These are phyloP conservation scores for Pichia sp. DNA, from an alignment of 1,139 yeast species.

Conservation along the genomic window DNA sequence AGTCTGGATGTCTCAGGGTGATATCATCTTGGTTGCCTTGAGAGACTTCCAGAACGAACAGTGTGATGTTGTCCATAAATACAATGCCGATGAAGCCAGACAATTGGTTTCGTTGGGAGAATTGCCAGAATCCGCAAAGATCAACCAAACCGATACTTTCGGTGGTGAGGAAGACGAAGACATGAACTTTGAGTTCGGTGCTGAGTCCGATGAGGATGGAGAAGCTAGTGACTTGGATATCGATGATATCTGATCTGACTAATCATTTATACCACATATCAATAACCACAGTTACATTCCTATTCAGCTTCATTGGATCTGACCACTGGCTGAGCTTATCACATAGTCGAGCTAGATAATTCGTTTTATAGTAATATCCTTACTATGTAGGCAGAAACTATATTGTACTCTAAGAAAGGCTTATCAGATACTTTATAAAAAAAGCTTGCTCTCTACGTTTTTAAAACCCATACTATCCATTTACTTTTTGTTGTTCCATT, in stretches of 20 bases:
- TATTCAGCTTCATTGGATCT: neutral
- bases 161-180: conserved; percentile 97
- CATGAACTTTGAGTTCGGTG: conserved; percentile 97
- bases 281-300: neutral
- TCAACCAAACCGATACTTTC: conserved; percentile 95
- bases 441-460: neutral
- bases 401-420: neutral
- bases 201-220: conserved; percentile 78
- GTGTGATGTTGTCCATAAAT: conserved; percentile 96
- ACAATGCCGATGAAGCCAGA: conserved; percentile 97
- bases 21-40: conserved; percentile 86
- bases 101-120: conserved; percentile 94
- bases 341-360: neutral
- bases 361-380: neutral
- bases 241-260: conserved; percentile 60
- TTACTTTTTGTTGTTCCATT: neutral
- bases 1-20: conserved; percentile 99
- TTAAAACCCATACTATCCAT: neutral
- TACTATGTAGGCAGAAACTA: neutral
- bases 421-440: neutral
- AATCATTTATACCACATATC: neutral
- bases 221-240: conserved; percentile 70
- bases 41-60: conserved; percentile 98
- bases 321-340: neutral
- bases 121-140: conserved; percentile 92